Base-by-base conservation (phyloP, 78 protist genomes). In the Andalucia godoyi region DNA sequence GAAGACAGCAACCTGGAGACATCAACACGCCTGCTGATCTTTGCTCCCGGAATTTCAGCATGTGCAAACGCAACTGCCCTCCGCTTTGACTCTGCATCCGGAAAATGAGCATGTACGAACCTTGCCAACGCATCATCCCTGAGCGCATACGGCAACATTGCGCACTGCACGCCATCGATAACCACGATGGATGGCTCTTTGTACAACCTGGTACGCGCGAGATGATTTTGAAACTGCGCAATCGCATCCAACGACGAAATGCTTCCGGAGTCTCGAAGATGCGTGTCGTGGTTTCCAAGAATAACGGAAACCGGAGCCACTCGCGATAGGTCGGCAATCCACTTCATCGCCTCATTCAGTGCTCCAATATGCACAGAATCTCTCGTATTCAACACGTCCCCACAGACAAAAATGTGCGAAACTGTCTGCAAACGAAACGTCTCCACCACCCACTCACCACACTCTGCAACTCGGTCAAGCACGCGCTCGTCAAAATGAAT, bases 301-400 rank as follows among this genome's bases (percentile, higher is more conserved):
- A 55, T 55, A 29, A 55, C 25, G 25, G 21, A 21, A 55, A 55
- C 60, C 21, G 21, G 25, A 55, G 53, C 21, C 21, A 55, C 21
- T 55, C 21, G 21, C 21, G 60, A 55, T 55, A 55, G 21, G 21
- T 21, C 53, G 21, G 21, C 25, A 21, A 55, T 29, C 21, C 21
- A 29, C n/a, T 55, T 21, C 60, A 55, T 55, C n/a, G 54, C 21
- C 21, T 21, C 21, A 30, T 21, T 30, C n/a, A 55, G 25, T 29
- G 60, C 21, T 21, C 21, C 53, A 55, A 55, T 21, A 21, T 21
- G 21, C n/a, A 55, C 60, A 21, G 21, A 29, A 21, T 55, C 60
- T 21, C 60, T 21, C 25, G 60, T 55, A 21, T 55, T 55, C 25
- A 55, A 55, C n/a, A 55, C 60, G 25, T 55, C 60, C 21, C 60